Percentiles rank a stretch among this genome's conserved stretches.
phyloP scores from a whole-genome alignment of 2,329 filamentous ascomycete genomes.

The Geosmithia putterillii region DNA sequence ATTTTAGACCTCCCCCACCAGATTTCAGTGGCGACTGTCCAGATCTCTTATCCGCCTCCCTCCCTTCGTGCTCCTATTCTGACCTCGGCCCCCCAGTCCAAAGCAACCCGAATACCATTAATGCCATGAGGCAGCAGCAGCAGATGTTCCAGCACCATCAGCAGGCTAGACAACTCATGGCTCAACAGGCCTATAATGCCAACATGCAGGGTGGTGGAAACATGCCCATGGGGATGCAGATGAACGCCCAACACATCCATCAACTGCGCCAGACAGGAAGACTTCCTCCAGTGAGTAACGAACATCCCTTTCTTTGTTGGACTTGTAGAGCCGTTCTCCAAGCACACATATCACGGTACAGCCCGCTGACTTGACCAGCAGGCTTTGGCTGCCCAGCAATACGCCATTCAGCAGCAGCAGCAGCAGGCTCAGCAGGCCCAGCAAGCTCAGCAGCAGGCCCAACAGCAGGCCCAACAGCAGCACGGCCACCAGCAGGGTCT shows the following conservation, averaged over 20 bases:
- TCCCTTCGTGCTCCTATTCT: neutral
- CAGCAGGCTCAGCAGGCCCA: constrained; percentile 4
- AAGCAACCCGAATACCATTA: constrained; percentile 22
- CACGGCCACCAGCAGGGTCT: constrained; percentile 17
- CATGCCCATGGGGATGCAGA: constrained; percentile 41
- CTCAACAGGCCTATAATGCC: constrained; percentile 39
- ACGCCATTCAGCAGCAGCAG: constrained; percentile 30
- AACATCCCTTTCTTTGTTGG: neutral
- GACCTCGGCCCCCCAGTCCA: constrained; percentile 10
- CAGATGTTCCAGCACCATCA: constrained; percentile 46
- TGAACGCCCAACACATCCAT: constrained; percentile 35
- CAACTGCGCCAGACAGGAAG: constrained; percentile 31
- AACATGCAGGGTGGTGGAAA: constrained; percentile 34
- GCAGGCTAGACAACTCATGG: constrained; percentile 38
- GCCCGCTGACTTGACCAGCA: constrained; percentile 4
- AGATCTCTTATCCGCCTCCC: neutral
- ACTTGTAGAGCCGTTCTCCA: too few relatives aligned
- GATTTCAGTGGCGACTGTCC: neutral
- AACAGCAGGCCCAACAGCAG: constrained; percentile 16
- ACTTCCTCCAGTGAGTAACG: constrained; percentile 13
- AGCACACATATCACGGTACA: too few relatives aligned
- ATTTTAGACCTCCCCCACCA: neutral
- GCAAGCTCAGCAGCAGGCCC: constrained; percentile 30
- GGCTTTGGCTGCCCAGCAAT: constrained; percentile 27
- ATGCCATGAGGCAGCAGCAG: constrained; percentile 38